phyloP scores from a whole-genome alignment of 1,139 yeast genomes.

The Taphrina confusa region DNA sequence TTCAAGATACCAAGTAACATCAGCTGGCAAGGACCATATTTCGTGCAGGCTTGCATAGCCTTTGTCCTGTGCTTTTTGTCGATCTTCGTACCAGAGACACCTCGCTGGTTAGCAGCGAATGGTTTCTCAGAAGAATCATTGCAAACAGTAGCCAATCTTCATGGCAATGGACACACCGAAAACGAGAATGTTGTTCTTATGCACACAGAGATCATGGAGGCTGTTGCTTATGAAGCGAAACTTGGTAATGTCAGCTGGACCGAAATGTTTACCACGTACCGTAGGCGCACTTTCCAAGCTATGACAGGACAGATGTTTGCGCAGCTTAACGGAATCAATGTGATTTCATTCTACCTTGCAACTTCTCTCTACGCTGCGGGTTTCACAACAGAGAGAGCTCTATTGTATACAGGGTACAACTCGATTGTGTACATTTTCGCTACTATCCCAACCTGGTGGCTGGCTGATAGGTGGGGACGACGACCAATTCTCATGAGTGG shows the following conservation, averaged over 20 bases:
- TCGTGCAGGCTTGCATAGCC: constrained; percentile 2
- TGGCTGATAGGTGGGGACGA: constrained; percentile 8
- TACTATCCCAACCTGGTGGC: constrained; percentile 4
- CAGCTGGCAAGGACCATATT: constrained; percentile 10
- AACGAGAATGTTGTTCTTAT: not conserved
- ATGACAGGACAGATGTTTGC: constrained; percentile 12
- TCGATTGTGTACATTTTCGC: constrained; percentile 6
- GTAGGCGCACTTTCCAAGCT: constrained; percentile 3
- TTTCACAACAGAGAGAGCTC: constrained; percentile 6
- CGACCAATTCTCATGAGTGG: constrained; percentile 1
- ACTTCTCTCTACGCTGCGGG: constrained; percentile 2
- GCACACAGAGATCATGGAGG: constrained; percentile 7
- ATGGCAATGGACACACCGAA: not conserved
- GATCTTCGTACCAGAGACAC: not conserved
- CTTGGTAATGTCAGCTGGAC: not conserved
- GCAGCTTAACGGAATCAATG: constrained; percentile 5
- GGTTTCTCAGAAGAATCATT: not conserved
- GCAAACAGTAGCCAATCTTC: not conserved
- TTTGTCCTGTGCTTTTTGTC: not conserved
- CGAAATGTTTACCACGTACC: constrained; percentile 10
- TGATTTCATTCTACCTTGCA: constrained; percentile 4
- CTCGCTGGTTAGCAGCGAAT: constrained; percentile 3
- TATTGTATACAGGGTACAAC: not conserved
- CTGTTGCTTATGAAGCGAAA: not conserved
- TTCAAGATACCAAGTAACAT: not conserved